Base-by-base conservation (phyloP, 2,329 filamentous ascomycete genomes). In the Fusarium ramigenum region DNA sequence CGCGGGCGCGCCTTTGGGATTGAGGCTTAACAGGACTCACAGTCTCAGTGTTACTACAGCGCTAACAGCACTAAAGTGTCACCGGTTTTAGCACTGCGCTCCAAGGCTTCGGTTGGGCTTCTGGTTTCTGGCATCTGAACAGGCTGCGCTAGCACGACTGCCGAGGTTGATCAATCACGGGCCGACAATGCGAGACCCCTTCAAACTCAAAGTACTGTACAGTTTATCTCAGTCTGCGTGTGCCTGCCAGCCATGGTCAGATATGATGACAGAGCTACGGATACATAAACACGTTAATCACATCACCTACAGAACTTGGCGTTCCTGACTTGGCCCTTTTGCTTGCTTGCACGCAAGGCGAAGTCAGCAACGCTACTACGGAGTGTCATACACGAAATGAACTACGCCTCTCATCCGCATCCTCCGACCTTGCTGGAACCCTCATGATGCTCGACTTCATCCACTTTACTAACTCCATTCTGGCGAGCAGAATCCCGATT, bases 91-190 rank as follows among this genome's bases (percentile, higher is more conserved):
- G 53, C 60, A 46, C 49, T 66, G 43, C 39, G 46, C 59, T 46
- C 39, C 47, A 46, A 73, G 53, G 49, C 70, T 73, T 73, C 70
- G 66, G 49, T 36, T 58, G 44, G 53, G 70, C 63, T 72, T 72
- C 60, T 72, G 70, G 70, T 64, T 63, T 72, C 50, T 72, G 70
- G 66, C 68, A 63, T 72, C 50, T 72, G 68, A 49, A 56, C 36
- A 43, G 53, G 39, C 46, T 67, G 57, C 66, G 58, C 70, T 73
- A 73, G 46, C 44, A 54, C 39, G 65, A 59, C 50, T 62, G 44
- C 63, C 69, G 68, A 72, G 69, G 68, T 72, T 59, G 58, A 69
- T 69, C 34, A 61, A 43, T 63, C 60, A 53, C 54, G 28, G 66
- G 58, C 70, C 66, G 40, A 70, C 53, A 57, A 57, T 18, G 53